Percentiles rank a stretch among this genome's conserved stretches.
These are phyloP conservation scores for Crucihimalaya himalaica DNA, from an alignment of 345 rosid genomes.

Conservation along the genomic window DNA sequence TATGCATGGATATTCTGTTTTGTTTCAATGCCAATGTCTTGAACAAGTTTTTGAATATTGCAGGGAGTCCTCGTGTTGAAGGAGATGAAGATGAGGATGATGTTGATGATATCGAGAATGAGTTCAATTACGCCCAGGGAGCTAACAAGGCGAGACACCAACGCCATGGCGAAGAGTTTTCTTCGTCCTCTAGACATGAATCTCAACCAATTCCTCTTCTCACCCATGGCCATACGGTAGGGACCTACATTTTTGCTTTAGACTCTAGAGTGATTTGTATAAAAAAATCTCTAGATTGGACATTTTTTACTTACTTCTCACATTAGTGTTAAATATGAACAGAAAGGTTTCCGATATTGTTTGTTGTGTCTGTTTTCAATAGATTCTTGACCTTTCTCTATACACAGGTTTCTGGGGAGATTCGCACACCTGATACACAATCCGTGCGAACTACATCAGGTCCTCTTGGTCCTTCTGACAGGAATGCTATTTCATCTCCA, in stretches of 20 bases:
- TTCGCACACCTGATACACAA: constrained; percentile 88
- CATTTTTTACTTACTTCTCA: constrained; percentile 1
- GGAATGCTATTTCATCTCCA: constrained; percentile 77
- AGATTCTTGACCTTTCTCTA: constrained; percentile 17
- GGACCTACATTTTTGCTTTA: constrained; percentile 31
- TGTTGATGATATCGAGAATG: constrained; percentile 94
- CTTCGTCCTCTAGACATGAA: constrained; percentile 89
- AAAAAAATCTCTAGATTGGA: background rate
- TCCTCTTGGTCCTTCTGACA: constrained; percentile 92
- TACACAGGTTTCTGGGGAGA: constrained; percentile 92
- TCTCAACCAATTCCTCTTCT: constrained; percentile 95
- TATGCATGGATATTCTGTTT: background rate
- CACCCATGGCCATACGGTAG: constrained; percentile 80
- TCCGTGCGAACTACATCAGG: constrained; percentile 98
- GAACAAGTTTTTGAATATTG: constrained; percentile 25
- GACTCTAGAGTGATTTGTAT: constrained; percentile 4
- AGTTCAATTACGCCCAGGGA: constrained; percentile 78
- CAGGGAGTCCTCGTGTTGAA: constrained; percentile 92
- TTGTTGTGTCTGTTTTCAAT: constrained; percentile 15
- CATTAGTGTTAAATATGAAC: constrained; percentile 1
- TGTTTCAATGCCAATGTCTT: constrained; percentile 2
- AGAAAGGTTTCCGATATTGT: background rate
- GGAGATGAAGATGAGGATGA: constrained; percentile 99
- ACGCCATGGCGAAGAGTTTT: constrained; percentile 87
- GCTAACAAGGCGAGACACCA: constrained; percentile 60